A percentile compares a stretch with the other conserved stretches of the same genome.
These are phyloP conservation scores for Diphasiastrum complanatum DNA, from an alignment of 83 land plant species.

Conservation along the genomic window DNA sequence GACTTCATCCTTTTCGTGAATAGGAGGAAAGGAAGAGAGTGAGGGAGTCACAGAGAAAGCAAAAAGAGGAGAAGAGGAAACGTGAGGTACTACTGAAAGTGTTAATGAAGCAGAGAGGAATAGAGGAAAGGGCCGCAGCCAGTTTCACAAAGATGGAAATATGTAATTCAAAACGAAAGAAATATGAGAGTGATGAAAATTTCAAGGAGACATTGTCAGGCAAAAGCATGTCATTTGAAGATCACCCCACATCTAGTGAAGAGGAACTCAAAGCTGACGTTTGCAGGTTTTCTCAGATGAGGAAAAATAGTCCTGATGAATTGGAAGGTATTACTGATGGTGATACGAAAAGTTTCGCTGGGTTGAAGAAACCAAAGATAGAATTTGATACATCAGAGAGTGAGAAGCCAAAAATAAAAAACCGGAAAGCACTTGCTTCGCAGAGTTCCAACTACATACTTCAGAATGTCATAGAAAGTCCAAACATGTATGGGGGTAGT, in stretches of 20 bases:
- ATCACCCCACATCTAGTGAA: too few species aligned
- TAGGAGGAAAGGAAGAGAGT: conserved; percentile 22
- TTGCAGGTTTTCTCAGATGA: too few species aligned
- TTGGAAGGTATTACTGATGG: not conserved
- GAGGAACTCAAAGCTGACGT: too few species aligned
- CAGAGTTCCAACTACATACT: not conserved
- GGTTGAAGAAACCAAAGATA: not conserved
- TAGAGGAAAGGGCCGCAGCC: not conserved
- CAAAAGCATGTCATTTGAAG: too few species aligned
- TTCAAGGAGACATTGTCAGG: too few species aligned
- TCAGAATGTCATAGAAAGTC: conserved; percentile 6
- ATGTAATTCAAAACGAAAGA: conserved; percentile 10
- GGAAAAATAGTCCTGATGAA: conserved; percentile 2
- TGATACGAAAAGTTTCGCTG: conserved; percentile 1
- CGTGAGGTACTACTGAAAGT: conserved; percentile 42
- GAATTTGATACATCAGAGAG: not conserved
- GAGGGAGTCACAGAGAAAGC: conserved; percentile 33
- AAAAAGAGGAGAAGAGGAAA: conserved; percentile 49
- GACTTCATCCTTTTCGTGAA: too few species aligned
- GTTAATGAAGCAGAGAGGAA: conserved; percentile 39
- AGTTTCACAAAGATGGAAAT: not conserved
- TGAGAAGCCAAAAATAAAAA: conserved; percentile 1
- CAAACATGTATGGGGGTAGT: conserved; percentile 32
- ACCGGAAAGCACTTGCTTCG: not conserved
- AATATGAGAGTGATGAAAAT: too few species aligned